Conservation (phyloP, 176 grass and related monocot species). For the Rhynchospora tenuis region DNA sequence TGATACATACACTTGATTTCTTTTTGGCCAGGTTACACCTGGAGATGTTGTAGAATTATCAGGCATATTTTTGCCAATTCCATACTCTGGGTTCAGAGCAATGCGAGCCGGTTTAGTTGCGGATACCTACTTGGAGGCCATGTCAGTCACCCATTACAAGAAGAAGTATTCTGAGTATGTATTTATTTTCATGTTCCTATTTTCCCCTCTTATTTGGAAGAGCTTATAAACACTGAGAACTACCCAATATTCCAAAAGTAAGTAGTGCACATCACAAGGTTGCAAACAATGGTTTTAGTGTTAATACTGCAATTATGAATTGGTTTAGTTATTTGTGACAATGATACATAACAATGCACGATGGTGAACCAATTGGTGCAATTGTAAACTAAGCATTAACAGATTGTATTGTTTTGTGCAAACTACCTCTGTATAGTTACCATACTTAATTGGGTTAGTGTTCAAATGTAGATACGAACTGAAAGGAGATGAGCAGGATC, state of each 20-base stretch:
- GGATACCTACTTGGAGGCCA: slow-evolving; percentile 96
- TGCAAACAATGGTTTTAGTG: neutral
- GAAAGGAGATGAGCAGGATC: slow-evolving; percentile 92
- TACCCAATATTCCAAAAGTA: neutral
- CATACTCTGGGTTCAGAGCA: slow-evolving; percentile 86
- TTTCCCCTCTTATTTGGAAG: neutral
- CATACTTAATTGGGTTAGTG: neutral
- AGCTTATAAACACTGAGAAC: neutral
- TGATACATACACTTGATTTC: slow-evolving; percentile 20
- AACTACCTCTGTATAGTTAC: neutral
- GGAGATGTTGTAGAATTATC: slow-evolving; percentile 96
- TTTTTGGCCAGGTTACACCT: slow-evolving; percentile 67
- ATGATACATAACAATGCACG: neutral
- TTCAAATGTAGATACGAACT: slow-evolving; percentile 66
- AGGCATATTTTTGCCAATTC: slow-evolving; percentile 95
- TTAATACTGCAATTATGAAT: neutral
- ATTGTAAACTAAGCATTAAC: neutral
- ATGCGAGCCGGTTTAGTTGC: slow-evolving; percentile 99
- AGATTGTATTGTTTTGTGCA: neutral
- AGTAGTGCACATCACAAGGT: neutral
- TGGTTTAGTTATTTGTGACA: neutral
- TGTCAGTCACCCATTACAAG: slow-evolving; percentile 98
- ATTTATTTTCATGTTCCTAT: neutral
- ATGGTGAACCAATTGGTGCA: neutral
- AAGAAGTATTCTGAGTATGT: slow-evolving; percentile 99